Conservation (phyloP, 2,329 filamentous ascomycete genomes). For the Pseudogymnoascus pannorum region DNA sequence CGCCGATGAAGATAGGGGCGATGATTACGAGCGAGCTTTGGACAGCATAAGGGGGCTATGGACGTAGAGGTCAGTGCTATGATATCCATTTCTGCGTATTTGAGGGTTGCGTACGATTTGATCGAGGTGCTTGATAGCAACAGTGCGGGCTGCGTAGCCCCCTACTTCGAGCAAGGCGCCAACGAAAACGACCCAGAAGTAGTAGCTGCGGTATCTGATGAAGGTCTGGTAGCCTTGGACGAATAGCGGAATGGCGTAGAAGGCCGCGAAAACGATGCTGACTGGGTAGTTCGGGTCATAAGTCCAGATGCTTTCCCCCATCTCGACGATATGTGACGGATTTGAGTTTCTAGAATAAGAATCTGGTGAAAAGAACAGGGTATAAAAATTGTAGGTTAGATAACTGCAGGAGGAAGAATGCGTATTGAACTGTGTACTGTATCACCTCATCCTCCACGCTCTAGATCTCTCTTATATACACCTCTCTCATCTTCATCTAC, state of each 20-base stretch:
- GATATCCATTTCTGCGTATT: slow-evolving; percentile 5
- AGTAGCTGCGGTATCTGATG: slow-evolving; percentile 35
- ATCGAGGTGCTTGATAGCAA: slow-evolving; percentile 31
- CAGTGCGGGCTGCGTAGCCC: slow-evolving; percentile 35
- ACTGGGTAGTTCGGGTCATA: slow-evolving; percentile 38
- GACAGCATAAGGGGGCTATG: slow-evolving; percentile 15
- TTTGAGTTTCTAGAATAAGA: not conserved
- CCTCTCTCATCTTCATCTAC: not conserved
- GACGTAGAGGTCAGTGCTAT: not conserved
- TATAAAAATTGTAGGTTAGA: not conserved
- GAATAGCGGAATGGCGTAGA: slow-evolving; percentile 34
- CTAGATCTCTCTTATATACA: not conserved
- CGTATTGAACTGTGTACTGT: not conserved
- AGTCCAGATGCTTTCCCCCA: slow-evolving; percentile 32
- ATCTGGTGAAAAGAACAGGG: not conserved
- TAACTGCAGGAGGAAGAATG: not conserved
- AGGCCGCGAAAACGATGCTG: slow-evolving; percentile 34
- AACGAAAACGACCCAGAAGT: slow-evolving; percentile 38
- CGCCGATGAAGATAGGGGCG: slow-evolving; percentile 42
- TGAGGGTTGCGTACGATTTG: slow-evolving; percentile 27
- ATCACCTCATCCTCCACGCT: not conserved
- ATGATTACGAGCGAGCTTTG: slow-evolving; percentile 36
- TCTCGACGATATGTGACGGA: not conserved
- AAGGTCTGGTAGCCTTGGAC: slow-evolving; percentile 36
- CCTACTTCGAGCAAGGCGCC: slow-evolving; percentile 36